Evolutionary conservation across 2,329 filamentous ascomycete species (phyloP), one percentile per base, ranked within the genome.

Genomic region (Diaporthe destruens): DNA sequence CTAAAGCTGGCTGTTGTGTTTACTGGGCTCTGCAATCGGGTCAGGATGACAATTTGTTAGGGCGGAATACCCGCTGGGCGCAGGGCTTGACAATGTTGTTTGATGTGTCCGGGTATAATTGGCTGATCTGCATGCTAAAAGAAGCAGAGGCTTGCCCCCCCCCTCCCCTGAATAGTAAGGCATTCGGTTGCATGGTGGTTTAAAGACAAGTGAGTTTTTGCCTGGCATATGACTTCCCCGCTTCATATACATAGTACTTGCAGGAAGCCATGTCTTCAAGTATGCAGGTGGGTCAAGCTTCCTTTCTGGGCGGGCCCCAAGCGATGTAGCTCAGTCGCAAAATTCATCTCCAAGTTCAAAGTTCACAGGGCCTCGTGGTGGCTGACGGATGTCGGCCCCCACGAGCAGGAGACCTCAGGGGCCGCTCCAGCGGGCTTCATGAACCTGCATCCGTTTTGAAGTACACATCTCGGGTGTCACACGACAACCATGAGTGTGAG

Each of bases 91-190:
- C 59, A 51, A 49, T 34, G n/a, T 25, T 12, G n/a, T 53, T 39
- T 25, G 61, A 66, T 66, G 61, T 66, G 61, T 66, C 14, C 47
- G 18, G 32, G 47, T 32, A 39, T 53, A 36, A 66, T 66, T 66
- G 47, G 44, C 44, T 51, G 44, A 20, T 20, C 7, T 66, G 44
- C 47, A 20, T 53, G 25, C 18, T 25, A 25, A 20, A 34, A 66
- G 29, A 51, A 65, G 25, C 44, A 51, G 29, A 65, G 29, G 14
- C 11, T n/a, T n/a, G 8, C 20, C 51, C 29, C 5, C 18, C 39
- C 25, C 29, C 2, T 3, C 4, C n/a, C 39, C 23, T 47, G 57
- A 32, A 29, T 6, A 11, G 23, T 16, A 61, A 59, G 34, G 36
- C 57, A 29, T 29, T 18, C 42, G 49, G 44, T 39, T 25, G 44